Base-by-base conservation (phyloP, 352 stramenopile genomes). In the Globisporangium rhizosaccharum region DNA sequence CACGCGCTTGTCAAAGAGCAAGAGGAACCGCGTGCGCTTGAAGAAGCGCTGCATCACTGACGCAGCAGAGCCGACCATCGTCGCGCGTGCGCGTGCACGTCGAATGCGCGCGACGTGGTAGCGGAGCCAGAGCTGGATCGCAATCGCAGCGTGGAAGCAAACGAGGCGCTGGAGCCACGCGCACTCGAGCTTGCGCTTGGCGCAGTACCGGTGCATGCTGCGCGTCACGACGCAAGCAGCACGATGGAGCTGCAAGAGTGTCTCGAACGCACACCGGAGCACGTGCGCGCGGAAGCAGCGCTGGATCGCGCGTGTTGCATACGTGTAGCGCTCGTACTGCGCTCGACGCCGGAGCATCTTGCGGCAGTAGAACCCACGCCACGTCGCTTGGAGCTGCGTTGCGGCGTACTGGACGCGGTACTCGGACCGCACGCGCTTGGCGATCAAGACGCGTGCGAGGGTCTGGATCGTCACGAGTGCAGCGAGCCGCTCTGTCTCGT, bases 101-200 rank as follows among this genome's bases (percentile, higher is more conserved):
- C 57, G 63, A 23, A 87, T 75, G 17, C 65, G 60, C 9, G 30
- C 44, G 25, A 72, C 52, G 2, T 53, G 75, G n/a, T 51, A 53
- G 25, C 70, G 72, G 11, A 75, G 61, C 78, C 76, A 88, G 12
- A 80, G 10, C 51, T 90, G 81, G 57, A 90, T 76, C 18, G 71
- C 47, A 20, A 79, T 74, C 9, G 74, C 70, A 0, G 76, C 73
- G 46, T 88, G 79, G 59, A 88, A 88, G 0, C 66, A 63, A n/a
- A 68, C 72, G 30, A 88, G 59, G 1, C 71, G 67, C 45, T 72
- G 56, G 7, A 57, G 60, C 76, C 76, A 88, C 50, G 67, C 68
- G 5, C 65, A 44, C 41, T 75, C 70, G 52, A 82, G 55, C 0
- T 65, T 62, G 5, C 66, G 67, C 41, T 67, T 71, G n/a, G 59